phyloP scores from a whole-genome alignment of 257 asterid species.

The Capsicum chinense region DNA sequence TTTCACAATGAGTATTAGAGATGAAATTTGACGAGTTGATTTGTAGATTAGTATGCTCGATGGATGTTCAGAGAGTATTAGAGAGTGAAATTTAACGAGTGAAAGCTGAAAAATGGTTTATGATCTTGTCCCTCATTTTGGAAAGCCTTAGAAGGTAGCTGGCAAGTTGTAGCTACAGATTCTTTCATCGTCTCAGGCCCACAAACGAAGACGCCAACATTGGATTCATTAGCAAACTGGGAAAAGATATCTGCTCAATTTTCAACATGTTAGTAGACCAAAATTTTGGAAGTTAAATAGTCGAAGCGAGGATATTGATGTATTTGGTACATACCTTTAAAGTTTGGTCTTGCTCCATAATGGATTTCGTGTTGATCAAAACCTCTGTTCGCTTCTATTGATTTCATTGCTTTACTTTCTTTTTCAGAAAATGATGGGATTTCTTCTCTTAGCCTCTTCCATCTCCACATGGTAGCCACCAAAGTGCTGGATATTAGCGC shows the following conservation, averaged over 20 bases:
- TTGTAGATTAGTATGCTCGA: neutral
- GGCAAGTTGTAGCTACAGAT: conserved; percentile 64
- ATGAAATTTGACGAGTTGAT: too few relatives aligned
- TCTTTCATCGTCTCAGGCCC: conserved; percentile 83
- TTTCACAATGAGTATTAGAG: too few relatives aligned
- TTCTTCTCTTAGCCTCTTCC: conserved; percentile 53
- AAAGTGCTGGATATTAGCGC: conserved; percentile 50
- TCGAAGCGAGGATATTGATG: conserved; percentile 1
- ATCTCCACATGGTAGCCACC: conserved; percentile 48
- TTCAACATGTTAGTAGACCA: conserved; percentile 29
- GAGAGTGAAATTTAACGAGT: conserved; percentile 72
- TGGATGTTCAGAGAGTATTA: conserved; percentile 31
- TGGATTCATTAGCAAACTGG: conserved; percentile 48
- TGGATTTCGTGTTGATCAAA: conserved; percentile 61
- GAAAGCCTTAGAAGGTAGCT: conserved; percentile 34
- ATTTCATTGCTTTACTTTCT: conserved; percentile 41
- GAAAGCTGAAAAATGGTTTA: conserved; percentile 61
- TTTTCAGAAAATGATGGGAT: conserved; percentile 41
- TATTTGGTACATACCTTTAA: conserved; percentile 56
- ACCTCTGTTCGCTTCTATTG: conserved; percentile 43
- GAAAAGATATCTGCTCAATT: conserved; percentile 56
- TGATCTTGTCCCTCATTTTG: conserved; percentile 39
- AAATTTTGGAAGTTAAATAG: neutral
- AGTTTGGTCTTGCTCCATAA: conserved; percentile 79
- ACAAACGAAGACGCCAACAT: conserved; percentile 72